A percentile compares a stretch with the other conserved stretches of the same genome.
These are phyloP conservation scores for Trypanosoma cruzi DNA, from an alignment of 208 protist genomes.

Conservation along the genomic window DNA sequence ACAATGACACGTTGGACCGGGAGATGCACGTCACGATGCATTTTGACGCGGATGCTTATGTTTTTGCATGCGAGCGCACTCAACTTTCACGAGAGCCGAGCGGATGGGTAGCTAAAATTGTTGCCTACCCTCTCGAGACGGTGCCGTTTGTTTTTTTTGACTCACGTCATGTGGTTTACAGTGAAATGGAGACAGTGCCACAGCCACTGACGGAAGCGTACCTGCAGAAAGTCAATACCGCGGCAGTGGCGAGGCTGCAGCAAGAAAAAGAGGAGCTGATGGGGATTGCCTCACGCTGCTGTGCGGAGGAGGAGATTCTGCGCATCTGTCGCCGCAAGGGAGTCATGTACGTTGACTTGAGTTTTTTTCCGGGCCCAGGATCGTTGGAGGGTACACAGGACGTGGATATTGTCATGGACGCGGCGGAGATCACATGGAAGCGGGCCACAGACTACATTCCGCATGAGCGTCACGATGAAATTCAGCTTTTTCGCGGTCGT, in stretches of 20 bases:
- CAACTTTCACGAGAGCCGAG: slow-evolving; percentile 36
- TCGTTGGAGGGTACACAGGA: slow-evolving; percentile 35
- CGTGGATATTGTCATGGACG: slow-evolving; percentile 28
- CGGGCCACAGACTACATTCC: slow-evolving; percentile 54
- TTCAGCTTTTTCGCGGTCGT: slow-evolving; percentile 46
- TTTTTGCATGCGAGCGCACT: slow-evolving; percentile 58
- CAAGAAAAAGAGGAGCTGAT: slow-evolving; percentile 1
- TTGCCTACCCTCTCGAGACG: slow-evolving; percentile 70
- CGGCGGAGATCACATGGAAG: slow-evolving; percentile 43
- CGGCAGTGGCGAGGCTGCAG: not conserved
- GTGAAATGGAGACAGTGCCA: not conserved
- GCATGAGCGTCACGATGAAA: slow-evolving; percentile 36
- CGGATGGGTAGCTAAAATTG: slow-evolving; percentile 49
- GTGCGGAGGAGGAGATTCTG: slow-evolving; percentile 30
- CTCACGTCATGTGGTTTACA: not conserved
- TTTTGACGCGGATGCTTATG: slow-evolving; percentile 47
- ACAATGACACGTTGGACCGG: slow-evolving; percentile 67
- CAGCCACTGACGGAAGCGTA: not conserved
- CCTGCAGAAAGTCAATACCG: slow-evolving; percentile 9
- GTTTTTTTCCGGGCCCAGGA: slow-evolving; percentile 38
- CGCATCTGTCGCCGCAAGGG: slow-evolving; percentile 43
- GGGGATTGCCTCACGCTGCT: not conserved
- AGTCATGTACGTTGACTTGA: slow-evolving; percentile 52
- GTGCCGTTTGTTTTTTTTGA: slow-evolving; percentile 39
- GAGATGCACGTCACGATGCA: slow-evolving; percentile 72